Percentiles rank a stretch among this genome's conserved stretches.
Evolutionary conservation across 2,329 filamentous ascomycete species (phyloP).

Genomic region (Magnaporthales sp.): DNA sequence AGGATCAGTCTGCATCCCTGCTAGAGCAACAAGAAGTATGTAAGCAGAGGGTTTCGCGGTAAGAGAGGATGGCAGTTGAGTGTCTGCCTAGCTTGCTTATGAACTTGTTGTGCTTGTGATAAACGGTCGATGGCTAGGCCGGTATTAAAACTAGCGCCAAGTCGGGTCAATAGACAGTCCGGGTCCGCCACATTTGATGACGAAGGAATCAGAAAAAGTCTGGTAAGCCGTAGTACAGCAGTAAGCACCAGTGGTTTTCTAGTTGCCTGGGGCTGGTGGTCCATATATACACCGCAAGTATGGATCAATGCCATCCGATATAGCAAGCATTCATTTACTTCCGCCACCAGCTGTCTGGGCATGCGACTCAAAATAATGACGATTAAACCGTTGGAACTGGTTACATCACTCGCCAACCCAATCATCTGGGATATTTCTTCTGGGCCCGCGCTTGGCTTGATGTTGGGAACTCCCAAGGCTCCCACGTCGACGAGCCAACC

Average conservation of each 20-base stretch:
- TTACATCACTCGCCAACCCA: background rate
- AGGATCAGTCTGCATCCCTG: too few species aligned
- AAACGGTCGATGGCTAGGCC: background rate
- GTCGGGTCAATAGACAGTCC: background rate
- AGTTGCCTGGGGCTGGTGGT: background rate
- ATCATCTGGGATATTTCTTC: background rate
- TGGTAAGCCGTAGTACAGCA: too few species aligned
- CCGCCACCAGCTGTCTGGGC: too few species aligned
- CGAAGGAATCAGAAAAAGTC: background rate
- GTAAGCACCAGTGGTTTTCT: background rate
- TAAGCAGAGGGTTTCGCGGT: too few species aligned
- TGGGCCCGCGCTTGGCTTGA: background rate
- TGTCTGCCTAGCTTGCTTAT: too few species aligned
- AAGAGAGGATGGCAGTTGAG: too few species aligned
- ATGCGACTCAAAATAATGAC: background rate
- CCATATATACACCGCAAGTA: too few species aligned
- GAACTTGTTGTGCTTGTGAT: too few species aligned
- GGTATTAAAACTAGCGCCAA: background rate
- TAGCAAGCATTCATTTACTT: background rate
- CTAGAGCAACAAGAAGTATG: too few species aligned
- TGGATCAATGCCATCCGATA: background rate
- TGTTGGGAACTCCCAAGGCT: background rate
- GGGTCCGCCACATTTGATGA: background rate
- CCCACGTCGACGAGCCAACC: background rate
- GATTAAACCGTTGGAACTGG: background rate